These are phyloP conservation scores for Pythium dissotocum DNA, from an alignment of 352 stramenopile genomes.

Conservation along the genomic window DNA sequence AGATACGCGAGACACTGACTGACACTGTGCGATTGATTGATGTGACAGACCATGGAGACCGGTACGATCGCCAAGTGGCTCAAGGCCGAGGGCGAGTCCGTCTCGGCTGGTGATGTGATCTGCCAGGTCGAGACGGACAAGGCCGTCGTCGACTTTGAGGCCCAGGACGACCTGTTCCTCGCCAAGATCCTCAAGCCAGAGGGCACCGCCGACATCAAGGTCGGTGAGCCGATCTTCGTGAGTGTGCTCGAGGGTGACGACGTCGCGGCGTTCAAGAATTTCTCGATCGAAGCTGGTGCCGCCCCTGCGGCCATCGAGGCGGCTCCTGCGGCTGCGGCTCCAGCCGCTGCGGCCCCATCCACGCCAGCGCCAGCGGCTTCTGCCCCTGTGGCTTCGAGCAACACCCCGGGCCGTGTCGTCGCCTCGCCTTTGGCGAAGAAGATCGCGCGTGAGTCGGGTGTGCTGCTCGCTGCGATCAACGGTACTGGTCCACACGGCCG, in stretches of 20 bases:
- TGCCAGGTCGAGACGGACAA: slow-evolving; percentile 98
- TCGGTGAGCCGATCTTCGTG: slow-evolving; percentile 73
- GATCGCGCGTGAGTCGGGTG: slow-evolving; percentile 78
- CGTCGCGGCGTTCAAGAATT: slow-evolving; percentile 56
- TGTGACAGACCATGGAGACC: slow-evolving; percentile 91
- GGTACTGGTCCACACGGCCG: slow-evolving; percentile 87
- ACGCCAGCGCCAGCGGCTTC: slow-evolving; percentile 23
- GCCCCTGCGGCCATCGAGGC: slow-evolving; percentile 17
- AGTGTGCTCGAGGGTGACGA: slow-evolving; percentile 59
- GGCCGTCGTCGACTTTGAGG: slow-evolving; percentile 97
- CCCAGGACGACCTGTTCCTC: slow-evolving; percentile 94
- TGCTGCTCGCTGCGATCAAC: slow-evolving; percentile 64
- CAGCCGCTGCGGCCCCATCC: slow-evolving; percentile 30
- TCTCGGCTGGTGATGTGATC: slow-evolving; percentile 92
- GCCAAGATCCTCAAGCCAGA: slow-evolving; percentile 94
- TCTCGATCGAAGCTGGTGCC: slow-evolving; percentile 42
- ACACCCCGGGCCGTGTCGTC: slow-evolving; percentile 82
- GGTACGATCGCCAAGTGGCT: slow-evolving; percentile 96
- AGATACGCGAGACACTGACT: too few relatives aligned
- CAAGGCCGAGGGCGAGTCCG: slow-evolving; percentile 89
- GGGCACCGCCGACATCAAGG: slow-evolving; percentile 85
- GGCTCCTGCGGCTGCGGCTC: slow-evolving; percentile 27
- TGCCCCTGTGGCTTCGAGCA: slow-evolving; percentile 13
- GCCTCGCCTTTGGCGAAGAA: slow-evolving; percentile 95
- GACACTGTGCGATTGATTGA: too few relatives aligned